Conservation (phyloP, 306 rosid species). For the Prunus persica region DNA sequence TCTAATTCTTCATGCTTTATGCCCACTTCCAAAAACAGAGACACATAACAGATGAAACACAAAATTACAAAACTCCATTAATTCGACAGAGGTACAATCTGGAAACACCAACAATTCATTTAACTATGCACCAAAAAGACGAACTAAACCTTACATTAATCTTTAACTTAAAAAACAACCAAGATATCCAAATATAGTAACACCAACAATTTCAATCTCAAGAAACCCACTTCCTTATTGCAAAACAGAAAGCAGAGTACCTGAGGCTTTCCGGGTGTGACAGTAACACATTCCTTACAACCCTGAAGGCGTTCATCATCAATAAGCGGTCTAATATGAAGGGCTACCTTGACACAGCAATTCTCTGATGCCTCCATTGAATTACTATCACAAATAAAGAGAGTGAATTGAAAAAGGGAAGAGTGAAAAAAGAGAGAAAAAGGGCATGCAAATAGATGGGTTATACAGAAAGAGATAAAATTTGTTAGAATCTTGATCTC, state of each 20-base stretch:
- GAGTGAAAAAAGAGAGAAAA: not conserved
- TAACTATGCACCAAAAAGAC: not conserved
- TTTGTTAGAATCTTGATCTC: not conserved
- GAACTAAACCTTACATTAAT: not conserved
- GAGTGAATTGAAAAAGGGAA: not conserved
- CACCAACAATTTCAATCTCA: not conserved
- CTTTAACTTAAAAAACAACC: not conserved
- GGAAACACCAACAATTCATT: not conserved
- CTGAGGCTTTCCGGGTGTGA: constrained; percentile 60
- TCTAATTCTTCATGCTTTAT: no score
- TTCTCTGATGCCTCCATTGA: constrained; percentile 65
- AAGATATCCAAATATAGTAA: not conserved
- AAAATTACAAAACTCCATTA: not conserved
- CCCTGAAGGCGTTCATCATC: constrained; percentile 70
- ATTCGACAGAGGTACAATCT: not conserved
- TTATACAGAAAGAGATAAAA: constrained; percentile 6
- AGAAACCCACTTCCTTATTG: constrained; percentile 5
- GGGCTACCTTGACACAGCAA: constrained; percentile 75
- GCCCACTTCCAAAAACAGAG: no score
- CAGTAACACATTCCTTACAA: constrained; percentile 63
- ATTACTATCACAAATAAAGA: not conserved
- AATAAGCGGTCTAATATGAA: constrained; percentile 81
- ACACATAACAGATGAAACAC: not conserved
- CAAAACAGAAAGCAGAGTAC: constrained; percentile 26
- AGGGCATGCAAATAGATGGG: not conserved